Conservation (phyloP, 2,329 filamentous ascomycete species). For the Laburnicola sp. region DNA sequence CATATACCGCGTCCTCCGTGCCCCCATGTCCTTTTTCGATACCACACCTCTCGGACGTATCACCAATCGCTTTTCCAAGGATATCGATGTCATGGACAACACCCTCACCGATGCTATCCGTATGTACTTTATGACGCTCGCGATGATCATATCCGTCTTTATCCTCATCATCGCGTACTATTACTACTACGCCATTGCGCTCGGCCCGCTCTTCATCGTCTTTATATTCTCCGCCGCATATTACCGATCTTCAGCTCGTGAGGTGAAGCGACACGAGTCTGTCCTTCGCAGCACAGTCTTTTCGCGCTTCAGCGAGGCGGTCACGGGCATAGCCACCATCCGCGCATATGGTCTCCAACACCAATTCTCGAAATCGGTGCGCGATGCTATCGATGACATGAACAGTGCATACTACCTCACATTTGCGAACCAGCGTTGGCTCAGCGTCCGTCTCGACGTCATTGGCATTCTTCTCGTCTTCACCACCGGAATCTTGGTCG, state of each 20-base stretch:
- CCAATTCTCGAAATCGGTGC: conserved; percentile 71
- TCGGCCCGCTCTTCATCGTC: conserved; percentile 70
- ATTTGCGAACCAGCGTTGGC: conserved; percentile 93
- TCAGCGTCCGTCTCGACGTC: conserved; percentile 79
- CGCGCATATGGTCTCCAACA: conserved; percentile 83
- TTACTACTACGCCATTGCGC: conserved; percentile 77
- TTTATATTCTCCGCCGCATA: conserved; percentile 84
- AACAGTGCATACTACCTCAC: conserved; percentile 92
- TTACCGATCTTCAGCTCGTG: conserved; percentile 86
- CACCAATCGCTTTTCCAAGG: conserved; percentile 93
- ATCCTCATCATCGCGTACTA: conserved; percentile 93
- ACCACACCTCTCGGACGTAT: conserved; percentile 94
- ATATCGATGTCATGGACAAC: conserved; percentile 97
- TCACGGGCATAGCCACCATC: conserved; percentile 82
- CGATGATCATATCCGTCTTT: conserved; percentile 79
- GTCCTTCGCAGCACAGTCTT: conserved; percentile 86
- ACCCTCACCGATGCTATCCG: conserved; percentile 84
- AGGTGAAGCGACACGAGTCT: conserved; percentile 92
- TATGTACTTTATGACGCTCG: conserved; percentile 87
- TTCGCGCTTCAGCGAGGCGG: conserved; percentile 85
- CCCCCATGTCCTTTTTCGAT: conserved; percentile 89
- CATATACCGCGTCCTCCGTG: conserved; percentile 71
- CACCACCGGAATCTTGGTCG: conserved; percentile 83
- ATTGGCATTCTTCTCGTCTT: conserved; percentile 87
- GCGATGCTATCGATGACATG: conserved; percentile 82